Percentiles rank a stretch among this genome's conserved stretches.
Evolutionary conservation across 495 filamentous ascomycete species (phyloP).

Genomic region (Penicillium coffeae): DNA sequence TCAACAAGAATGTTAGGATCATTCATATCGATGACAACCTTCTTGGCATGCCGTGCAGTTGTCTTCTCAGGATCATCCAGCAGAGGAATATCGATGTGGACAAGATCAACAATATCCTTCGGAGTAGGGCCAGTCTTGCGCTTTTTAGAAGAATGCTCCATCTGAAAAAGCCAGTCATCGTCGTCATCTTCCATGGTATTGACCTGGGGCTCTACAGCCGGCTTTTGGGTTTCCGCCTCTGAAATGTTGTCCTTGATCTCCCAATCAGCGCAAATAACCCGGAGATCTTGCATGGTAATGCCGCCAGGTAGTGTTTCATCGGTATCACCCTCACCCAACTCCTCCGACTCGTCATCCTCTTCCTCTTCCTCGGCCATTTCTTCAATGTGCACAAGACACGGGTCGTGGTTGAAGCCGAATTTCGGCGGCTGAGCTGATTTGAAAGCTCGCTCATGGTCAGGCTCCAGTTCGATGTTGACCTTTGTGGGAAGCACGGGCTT

Average conservation of each 20-base stretch:
- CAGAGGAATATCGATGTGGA: constrained; percentile 46
- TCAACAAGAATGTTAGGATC: constrained; percentile 85
- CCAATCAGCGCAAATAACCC: constrained; percentile 81
- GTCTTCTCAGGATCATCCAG: constrained; percentile 59
- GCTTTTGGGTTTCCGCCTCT: constrained; percentile 29
- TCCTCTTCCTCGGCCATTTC: constrained; percentile 50
- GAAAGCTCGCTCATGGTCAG: constrained; percentile 79
- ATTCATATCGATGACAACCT: constrained; percentile 79
- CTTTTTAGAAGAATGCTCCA: constrained; percentile 45
- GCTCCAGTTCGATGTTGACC: constrained; percentile 73
- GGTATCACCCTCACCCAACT: constrained; percentile 52
- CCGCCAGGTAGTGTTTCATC: constrained; percentile 53
- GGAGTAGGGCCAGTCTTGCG: constrained; percentile 41
- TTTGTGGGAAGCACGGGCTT: constrained; percentile 83
- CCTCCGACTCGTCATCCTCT: constrained; percentile 57
- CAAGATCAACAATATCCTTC: constrained; percentile 40
- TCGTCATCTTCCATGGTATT: constrained; percentile 46
- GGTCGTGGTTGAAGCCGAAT: constrained; percentile 52
- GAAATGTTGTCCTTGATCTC: constrained; percentile 49
- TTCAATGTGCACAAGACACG: constrained; percentile 54
- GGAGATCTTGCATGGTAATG: constrained; percentile 68
- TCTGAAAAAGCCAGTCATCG: constrained; percentile 47
- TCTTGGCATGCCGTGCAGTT: constrained; percentile 66
- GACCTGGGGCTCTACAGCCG: constrained; percentile 7
- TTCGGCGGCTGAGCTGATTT: constrained; percentile 58